Percentiles rank a stretch among this genome's conserved stretches.
Evolutionary conservation across 306 rosid species (phyloP).

Genomic region (Leucaena leucocephala): DNA sequence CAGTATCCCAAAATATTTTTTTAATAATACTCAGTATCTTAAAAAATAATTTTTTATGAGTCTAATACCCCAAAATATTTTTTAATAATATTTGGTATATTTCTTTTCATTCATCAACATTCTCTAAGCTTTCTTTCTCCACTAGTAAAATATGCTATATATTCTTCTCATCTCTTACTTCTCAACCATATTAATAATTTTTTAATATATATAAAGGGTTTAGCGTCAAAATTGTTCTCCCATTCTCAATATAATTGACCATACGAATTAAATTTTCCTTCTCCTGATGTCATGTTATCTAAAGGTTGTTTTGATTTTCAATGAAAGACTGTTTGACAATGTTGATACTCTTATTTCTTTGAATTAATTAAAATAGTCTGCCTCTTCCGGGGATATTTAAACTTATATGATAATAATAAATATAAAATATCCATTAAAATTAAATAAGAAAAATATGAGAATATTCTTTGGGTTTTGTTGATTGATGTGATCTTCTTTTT

Average conservation of each 20-base stretch:
- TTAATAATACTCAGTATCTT: too few relatives aligned
- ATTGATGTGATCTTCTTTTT: background rate
- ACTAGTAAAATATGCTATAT: too few relatives aligned
- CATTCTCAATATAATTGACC: background rate
- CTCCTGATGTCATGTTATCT: background rate
- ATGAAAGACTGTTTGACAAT: background rate
- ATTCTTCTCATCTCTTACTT: too few relatives aligned
- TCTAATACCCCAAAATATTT: too few relatives aligned
- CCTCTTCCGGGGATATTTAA: background rate
- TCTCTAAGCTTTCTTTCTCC: too few relatives aligned
- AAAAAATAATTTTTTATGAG: too few relatives aligned
- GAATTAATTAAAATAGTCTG: background rate
- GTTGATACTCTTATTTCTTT: background rate
- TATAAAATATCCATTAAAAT: background rate
- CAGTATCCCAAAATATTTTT: too few relatives aligned
- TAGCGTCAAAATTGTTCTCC: background rate
- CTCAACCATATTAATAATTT: too few relatives aligned
- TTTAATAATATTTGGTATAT: too few relatives aligned
- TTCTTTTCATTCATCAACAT: too few relatives aligned
- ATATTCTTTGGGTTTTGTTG: background rate
- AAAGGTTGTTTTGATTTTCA: background rate
- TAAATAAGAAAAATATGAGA: background rate
- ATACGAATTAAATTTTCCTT: background rate
- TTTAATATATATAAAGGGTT: background rate
- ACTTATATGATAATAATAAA: background rate